Conservation (phyloP, 345 rosid species). For the Camelina sativa region DNA sequence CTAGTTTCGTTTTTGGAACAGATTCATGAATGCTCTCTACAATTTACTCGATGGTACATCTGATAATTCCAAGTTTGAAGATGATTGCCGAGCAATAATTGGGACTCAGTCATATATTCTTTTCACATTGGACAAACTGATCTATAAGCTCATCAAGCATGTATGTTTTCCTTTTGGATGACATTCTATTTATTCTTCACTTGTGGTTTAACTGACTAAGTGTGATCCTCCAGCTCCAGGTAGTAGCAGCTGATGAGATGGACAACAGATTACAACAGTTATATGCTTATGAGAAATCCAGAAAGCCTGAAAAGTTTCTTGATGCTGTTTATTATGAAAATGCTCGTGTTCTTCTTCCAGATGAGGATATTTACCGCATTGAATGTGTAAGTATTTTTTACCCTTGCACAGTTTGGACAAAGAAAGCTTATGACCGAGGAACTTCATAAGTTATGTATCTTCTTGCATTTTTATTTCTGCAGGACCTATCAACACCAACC, state of each 20-base stretch:
- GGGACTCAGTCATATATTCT: conserved; percentile 96
- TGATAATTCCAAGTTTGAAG: conserved; percentile 93
- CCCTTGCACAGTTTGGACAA: conserved; percentile 13
- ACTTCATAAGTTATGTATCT: conserved; percentile 1
- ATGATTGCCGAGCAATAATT: conserved; percentile 93
- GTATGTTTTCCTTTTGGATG: conserved; percentile 44
- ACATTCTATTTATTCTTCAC: conserved; percentile 4
- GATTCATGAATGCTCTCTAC: conserved; percentile 93
- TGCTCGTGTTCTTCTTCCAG: conserved; percentile 82
- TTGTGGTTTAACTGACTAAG: neutral
- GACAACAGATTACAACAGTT: conserved; percentile 89
- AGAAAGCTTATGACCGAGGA: neutral
- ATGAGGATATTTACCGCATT: conserved; percentile 85
- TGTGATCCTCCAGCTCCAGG: conserved; percentile 72
- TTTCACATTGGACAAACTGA: conserved; percentile 93
- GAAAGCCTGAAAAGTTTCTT: conserved; percentile 67
- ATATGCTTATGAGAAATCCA: conserved; percentile 76
- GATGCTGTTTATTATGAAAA: conserved; percentile 84
- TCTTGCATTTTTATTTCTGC: conserved; percentile 43
- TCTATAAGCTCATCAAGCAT: conserved; percentile 90
- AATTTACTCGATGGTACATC: conserved; percentile 92
- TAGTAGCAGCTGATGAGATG: conserved; percentile 81
- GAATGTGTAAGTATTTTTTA: conserved; percentile 73
- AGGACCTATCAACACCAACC: conserved; percentile 59
- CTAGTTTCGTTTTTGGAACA: conserved; percentile 41